A percentile compares a stretch with the other conserved stretches of the same genome.
Conservation (phyloP, 2,329 filamentous ascomycete species). For the Fusarium ambrosium region DNA sequence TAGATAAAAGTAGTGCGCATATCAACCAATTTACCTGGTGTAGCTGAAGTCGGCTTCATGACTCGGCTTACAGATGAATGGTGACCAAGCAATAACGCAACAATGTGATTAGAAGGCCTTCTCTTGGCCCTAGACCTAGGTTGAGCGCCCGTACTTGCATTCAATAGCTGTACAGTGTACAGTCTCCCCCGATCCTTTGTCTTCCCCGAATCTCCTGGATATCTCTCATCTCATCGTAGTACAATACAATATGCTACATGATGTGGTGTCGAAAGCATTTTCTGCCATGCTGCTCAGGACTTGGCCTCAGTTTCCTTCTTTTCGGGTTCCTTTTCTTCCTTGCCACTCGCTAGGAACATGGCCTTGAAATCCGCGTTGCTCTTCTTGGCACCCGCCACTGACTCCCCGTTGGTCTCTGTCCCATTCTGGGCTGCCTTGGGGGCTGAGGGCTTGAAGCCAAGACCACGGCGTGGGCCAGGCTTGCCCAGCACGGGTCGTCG, state of each 20-base stretch:
- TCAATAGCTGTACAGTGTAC: slow-evolving; percentile 16
- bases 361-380: slow-evolving; percentile 72
- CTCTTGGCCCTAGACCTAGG: background rate
- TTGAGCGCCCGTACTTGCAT: background rate
- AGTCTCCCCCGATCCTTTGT: background rate
- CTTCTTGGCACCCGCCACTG: slow-evolving; percentile 55
- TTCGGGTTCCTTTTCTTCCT: slow-evolving; percentile 13
- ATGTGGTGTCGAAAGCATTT: slow-evolving; percentile 16
- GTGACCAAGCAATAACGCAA: background rate
- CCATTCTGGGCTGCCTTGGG: slow-evolving; percentile 27
- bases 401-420: slow-evolving; percentile 45
- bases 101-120: background rate
- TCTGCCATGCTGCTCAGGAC: slow-evolving; percentile 14
- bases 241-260: slow-evolving; percentile 41
- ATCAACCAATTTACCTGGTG: background rate
- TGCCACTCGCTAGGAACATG: slow-evolving; percentile 56
- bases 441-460: slow-evolving; percentile 57
- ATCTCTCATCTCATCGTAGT: slow-evolving; percentile 33
- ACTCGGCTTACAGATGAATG: background rate
- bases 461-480: slow-evolving; percentile 56
- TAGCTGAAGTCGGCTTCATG: background rate
- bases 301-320: slow-evolving; percentile 12
- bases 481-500: slow-evolving; percentile 60
- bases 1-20: slow-evolving; percentile 3
- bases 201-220: slow-evolving; percentile 22